Base-by-base conservation (phyloP, 2,329 filamentous ascomycete genomes). In the Exophiala alcalophila region DNA sequence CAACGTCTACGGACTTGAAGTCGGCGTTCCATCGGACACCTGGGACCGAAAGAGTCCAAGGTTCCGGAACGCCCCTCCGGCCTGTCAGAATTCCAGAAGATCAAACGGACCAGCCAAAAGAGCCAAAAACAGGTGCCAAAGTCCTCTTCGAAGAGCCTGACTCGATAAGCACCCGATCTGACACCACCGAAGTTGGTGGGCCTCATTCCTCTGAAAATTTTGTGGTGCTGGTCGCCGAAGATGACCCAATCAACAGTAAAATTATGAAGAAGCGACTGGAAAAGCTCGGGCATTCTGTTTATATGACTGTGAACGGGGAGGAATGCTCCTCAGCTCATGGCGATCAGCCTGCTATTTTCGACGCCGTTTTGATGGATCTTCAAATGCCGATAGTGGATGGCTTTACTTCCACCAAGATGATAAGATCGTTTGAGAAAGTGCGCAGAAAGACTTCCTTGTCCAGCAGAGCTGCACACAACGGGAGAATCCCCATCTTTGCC, bases 381-480 rank as follows among this genome's bases (percentile, higher is more conserved):
- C 11, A 94, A 87, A 94, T 95, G 89, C 88, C 89, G 12, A 92
- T 94, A 21, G 84, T 94, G 4, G 87, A 94, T 59, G 89, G 89
- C 10, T 73, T 90, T 18, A 80, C 76, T 3, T 88, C 87, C 11
- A 85, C 88, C 0, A 89, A 87, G 63, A 84, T 88, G 76, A 94
- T 94, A 49, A 76, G 89, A 18, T 80, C 79, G 0, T 81, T 76
- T 39, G 88, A 94, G 59, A 76, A 76, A 43, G 67, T 67, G 0
- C 68, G 68, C 62, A 71, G 56, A 37, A 65, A 75, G 30, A 58
- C 56, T 5, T 66, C 68, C 0, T 70, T 84, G 19, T 89, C 85
- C 1, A 56, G 65, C 1, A 68, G 81, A 40, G 81, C 81, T 3
- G 58, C 65, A 1, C 60, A 68, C 1, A 84, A 87, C 38, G 77